Evolutionary conservation across 352 stramenopile genomes (phyloP).

Genomic region (Phytophthora sp.): DNA sequence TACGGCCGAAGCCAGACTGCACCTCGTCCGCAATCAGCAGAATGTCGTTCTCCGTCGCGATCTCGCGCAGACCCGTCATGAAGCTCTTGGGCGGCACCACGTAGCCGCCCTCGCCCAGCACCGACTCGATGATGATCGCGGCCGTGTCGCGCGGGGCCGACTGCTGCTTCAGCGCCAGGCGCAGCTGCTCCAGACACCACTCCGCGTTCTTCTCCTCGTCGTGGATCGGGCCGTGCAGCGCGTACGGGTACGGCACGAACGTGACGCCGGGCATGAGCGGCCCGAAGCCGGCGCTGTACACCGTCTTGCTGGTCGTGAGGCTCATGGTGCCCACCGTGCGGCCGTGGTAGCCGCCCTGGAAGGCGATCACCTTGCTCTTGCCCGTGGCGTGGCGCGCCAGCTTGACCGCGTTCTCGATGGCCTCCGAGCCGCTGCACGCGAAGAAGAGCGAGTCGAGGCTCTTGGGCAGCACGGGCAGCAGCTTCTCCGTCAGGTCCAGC

Average conservation of each 20-base stretch:
- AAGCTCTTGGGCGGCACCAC: slow-evolving; percentile 91
- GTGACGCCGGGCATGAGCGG: slow-evolving; percentile 85
- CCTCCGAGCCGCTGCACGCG: slow-evolving; percentile 91
- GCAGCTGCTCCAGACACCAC: slow-evolving; percentile 87
- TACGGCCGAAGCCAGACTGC: slow-evolving; percentile 91
- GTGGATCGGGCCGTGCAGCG: slow-evolving; percentile 81
- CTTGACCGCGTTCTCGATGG: slow-evolving; percentile 94
- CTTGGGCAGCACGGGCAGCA: slow-evolving; percentile 82
- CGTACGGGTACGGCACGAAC: slow-evolving; percentile 90
- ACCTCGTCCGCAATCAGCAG: slow-evolving; percentile 94
- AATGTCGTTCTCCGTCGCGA: slow-evolving; percentile 93
- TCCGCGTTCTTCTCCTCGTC: slow-evolving; percentile 71
- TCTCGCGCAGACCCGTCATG: slow-evolving; percentile 90
- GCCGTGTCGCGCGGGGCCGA: slow-evolving; percentile 86
- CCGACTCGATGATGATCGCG: slow-evolving; percentile 91
- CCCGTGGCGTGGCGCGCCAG: slow-evolving; percentile 90
- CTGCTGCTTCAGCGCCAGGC: slow-evolving; percentile 92
- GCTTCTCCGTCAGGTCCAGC: slow-evolving; percentile 88
- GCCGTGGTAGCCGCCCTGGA: slow-evolving; percentile 93
- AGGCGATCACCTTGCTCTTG: slow-evolving; percentile 92
- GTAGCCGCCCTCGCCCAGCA: slow-evolving; percentile 93
- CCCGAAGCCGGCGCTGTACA: slow-evolving; percentile 89
- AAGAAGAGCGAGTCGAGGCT: slow-evolving; percentile 91
- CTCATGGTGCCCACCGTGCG: slow-evolving; percentile 92
- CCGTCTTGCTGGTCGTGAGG: slow-evolving; percentile 91